A percentile compares a stretch with the other conserved stretches of the same genome.
phyloP scores from a whole-genome alignment of 257 asterid species.

The Solanum sejunctum region DNA sequence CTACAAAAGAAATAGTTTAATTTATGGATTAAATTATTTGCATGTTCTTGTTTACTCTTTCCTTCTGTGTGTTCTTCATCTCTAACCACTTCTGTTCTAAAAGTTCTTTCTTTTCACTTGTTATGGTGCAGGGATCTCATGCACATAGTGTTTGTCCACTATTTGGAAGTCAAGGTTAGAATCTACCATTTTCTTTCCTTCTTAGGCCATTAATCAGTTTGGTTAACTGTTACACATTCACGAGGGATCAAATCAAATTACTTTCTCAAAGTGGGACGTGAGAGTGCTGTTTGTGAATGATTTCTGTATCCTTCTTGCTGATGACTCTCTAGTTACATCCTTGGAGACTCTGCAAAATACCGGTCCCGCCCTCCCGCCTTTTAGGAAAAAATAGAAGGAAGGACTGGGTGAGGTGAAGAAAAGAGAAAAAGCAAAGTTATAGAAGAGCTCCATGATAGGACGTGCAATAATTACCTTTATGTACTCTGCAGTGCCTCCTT shows the following conservation, averaged over 20 bases:
- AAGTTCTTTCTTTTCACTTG: constrained; percentile 15
- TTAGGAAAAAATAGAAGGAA: background rate
- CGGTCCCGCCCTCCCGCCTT: background rate
- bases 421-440: background rate
- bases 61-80: background rate
- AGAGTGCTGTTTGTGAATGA: background rate
- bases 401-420: background rate
- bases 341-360: background rate
- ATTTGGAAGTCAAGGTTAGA: constrained; percentile 95
- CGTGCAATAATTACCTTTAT: background rate
- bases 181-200: background rate
- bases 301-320: background rate
- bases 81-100: background rate
- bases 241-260: background rate
- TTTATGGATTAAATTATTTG: background rate
- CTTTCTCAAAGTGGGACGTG: background rate
- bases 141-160: constrained; percentile 97
- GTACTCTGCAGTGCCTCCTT: background rate
- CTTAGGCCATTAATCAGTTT: background rate
- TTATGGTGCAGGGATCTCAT: constrained; percentile 81
- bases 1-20: background rate
- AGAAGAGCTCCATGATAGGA: background rate
- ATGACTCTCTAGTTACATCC: background rate
- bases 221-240: background rate
- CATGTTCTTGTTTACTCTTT: background rate